phyloP scores from a whole-genome alignment of 306 rosid species.

The Cucumis cinereus region DNA sequence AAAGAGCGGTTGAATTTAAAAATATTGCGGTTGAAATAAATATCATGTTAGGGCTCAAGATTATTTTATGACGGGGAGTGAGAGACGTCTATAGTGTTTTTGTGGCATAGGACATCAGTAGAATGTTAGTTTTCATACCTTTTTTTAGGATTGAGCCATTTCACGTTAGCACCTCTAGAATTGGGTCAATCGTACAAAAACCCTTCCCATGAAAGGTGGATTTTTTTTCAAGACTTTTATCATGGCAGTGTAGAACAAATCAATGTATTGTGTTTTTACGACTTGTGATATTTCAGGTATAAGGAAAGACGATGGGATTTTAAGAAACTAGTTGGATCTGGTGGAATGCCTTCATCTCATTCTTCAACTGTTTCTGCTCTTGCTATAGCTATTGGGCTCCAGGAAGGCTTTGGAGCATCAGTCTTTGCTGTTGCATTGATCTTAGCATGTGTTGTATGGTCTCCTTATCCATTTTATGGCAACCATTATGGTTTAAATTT shows the following conservation, averaged over 20 bases:
- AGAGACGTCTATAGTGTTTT: too few relatives aligned
- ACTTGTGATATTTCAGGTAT: conserved; percentile 51
- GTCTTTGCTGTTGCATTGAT: conserved; percentile 62
- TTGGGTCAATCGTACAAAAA: too few relatives aligned
- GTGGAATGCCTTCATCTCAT: conserved; percentile 99
- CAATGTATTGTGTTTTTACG: conserved; percentile 20
- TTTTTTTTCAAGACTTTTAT: too few relatives aligned
- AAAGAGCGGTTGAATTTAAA: too few relatives aligned
- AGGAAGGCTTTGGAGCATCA: conserved; percentile 86
- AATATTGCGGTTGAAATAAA: too few relatives aligned
- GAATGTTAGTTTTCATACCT: too few relatives aligned
- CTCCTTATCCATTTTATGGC: conserved; percentile 5
- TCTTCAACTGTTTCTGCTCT: conserved; percentile 92
- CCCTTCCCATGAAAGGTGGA: too few relatives aligned
- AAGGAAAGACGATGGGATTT: conserved; percentile 88
- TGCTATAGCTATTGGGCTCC: conserved; percentile 72
- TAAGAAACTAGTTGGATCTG: conserved; percentile 76
- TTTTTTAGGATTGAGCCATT: too few relatives aligned
- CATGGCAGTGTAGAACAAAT: neutral
- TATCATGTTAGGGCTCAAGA: too few relatives aligned
- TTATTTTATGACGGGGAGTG: too few relatives aligned
- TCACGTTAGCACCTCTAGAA: too few relatives aligned
- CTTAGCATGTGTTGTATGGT: conserved; percentile 74
- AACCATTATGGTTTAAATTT: neutral
- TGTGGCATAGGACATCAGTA: too few relatives aligned